Base-by-base conservation (phyloP, 208 protist species). In the Vickermania spadyakhi region DNA sequence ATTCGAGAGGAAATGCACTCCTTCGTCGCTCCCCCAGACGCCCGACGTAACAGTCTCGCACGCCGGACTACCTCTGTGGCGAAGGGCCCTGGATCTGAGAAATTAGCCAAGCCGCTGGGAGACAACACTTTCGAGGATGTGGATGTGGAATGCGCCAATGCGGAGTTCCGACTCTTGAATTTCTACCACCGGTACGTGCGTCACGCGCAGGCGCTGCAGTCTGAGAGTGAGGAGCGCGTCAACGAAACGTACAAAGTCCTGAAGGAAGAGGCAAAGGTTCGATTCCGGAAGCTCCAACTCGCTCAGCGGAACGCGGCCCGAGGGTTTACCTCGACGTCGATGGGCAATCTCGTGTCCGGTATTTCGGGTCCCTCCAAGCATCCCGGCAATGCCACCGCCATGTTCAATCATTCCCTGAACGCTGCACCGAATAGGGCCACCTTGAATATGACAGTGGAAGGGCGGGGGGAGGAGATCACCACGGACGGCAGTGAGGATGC, bases 131-230 rank as follows among this genome's bases (percentile, higher is more conserved):
- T 79, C 25, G 81, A 89, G n/a, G 56, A 79, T 14, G 68, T 85
- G 11, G 77, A 89, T 64, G 68, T 89, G 21, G 62, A 68, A 7
- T 77, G 82, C 11, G 81, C 68, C 1, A 94, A 94, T 63, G 76
- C 75, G 0, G 79, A 91, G 60, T 79, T 72, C 52, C 79, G 82
- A 0, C 60, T 94, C 0, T 72, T 80, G 26, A 68, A 81, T 13
- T 72, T 90, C 62, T 86, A 88, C 58, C 60, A 80, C 30, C 70
- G 69, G 2, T 91, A 91, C 68, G 64, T 69, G 26, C 55, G 72
- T 14, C 75, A 89, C 60, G 87, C 80, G 13, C 71, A 64, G 31
- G 68, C 66, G 28, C 77, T 90, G 51, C 54, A 86, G 21, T 50
- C 65, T 4, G 77, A 91, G 51, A 61, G 89, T 21, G 71, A 86